These are phyloP conservation scores for Acacia melanoxylon DNA, from an alignment of 306 rosid species.

Conservation along the genomic window DNA sequence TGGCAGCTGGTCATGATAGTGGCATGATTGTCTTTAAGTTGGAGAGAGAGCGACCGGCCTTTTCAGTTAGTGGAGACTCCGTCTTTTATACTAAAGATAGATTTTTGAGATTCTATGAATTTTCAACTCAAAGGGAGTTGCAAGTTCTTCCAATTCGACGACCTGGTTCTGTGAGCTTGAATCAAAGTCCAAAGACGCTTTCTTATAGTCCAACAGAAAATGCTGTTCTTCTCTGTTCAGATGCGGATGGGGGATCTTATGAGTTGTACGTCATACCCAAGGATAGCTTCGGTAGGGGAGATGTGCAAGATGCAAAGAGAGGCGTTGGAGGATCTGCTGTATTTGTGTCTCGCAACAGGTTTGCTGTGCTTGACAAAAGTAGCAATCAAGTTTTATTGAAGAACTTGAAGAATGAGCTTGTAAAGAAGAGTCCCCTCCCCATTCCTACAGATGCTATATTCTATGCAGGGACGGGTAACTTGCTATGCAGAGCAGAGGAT, in stretches of 20 bases:
- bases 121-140: slow-evolving; percentile 74
- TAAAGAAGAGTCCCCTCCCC: slow-evolving; percentile 74
- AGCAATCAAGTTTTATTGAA: slow-evolving; percentile 70
- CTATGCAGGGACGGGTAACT: slow-evolving; percentile 87
- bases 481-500: slow-evolving; percentile 88
- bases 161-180: slow-evolving; percentile 74
- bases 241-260: slow-evolving; percentile 86
- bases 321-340: slow-evolving; percentile 93
- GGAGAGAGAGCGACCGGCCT: slow-evolving; percentile 94
- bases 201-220: slow-evolving; percentile 84
- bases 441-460: slow-evolving; percentile 81
- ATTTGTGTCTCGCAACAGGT: slow-evolving; percentile 89
- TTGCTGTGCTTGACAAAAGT: slow-evolving; percentile 87
- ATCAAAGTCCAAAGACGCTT: slow-evolving; percentile 88
- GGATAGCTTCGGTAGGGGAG: slow-evolving; percentile 76
- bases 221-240: slow-evolving; percentile 88
- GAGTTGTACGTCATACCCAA: slow-evolving; percentile 83
- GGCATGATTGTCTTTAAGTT: slow-evolving; percentile 95
- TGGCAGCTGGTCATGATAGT: slow-evolving; percentile 98
- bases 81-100: slow-evolving; percentile 81
- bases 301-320: slow-evolving; percentile 84
- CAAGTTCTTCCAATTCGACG: slow-evolving; percentile 86
- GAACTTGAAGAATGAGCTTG: slow-evolving; percentile 76
- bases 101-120: slow-evolving; percentile 78
- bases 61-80: slow-evolving; percentile 80